These are phyloP conservation scores for Gastroboletus turbinatus DNA, from an alignment of 1,284 basidiomycete genomes.

Conservation along the genomic window DNA sequence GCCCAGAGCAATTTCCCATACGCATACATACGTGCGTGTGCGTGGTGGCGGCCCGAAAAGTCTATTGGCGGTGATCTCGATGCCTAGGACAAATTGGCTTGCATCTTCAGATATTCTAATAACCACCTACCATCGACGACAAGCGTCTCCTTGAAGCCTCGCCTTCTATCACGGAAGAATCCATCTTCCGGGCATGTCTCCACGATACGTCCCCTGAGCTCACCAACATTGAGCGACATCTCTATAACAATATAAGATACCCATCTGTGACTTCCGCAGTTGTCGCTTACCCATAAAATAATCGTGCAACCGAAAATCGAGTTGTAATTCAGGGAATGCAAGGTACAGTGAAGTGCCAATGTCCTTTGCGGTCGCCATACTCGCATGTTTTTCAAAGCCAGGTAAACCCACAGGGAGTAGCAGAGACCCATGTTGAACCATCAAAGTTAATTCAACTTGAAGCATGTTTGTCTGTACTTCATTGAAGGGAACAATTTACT, in stretches of 20 bases:
- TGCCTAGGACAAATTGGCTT: constrained; percentile 47
- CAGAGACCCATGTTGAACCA: constrained; percentile 54
- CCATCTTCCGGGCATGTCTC: constrained; percentile 48
- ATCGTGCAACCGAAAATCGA: constrained; percentile 79
- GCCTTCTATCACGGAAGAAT: constrained; percentile 33
- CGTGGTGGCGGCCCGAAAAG: constrained; percentile 85
- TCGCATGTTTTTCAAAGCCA: constrained; percentile 51
- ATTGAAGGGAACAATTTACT: constrained; percentile 4
- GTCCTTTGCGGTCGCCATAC: constrained; percentile 31
- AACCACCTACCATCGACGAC: constrained; percentile 60
- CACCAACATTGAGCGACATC: constrained; percentile 72
- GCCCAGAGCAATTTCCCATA: constrained; percentile 83
- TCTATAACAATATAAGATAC: constrained; percentile 46
- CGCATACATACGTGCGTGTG: constrained; percentile 84
- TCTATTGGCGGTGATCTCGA: constrained; percentile 80
- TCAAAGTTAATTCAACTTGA: constrained; percentile 68
- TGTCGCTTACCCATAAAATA: constrained; percentile 76
- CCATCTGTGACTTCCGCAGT: background rate
- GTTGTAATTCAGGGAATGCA: constrained; percentile 64
- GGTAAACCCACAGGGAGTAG: constrained; percentile 76
- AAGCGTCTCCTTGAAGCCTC: constrained; percentile 41
- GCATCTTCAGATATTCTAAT: constrained; percentile 1
- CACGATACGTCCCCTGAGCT: constrained; percentile 54
- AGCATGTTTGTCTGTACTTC: constrained; percentile 70
- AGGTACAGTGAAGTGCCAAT: constrained; percentile 59